Conservation (phyloP, 2,329 filamentous ascomycete species). For the Aspergillus hortae region DNA sequence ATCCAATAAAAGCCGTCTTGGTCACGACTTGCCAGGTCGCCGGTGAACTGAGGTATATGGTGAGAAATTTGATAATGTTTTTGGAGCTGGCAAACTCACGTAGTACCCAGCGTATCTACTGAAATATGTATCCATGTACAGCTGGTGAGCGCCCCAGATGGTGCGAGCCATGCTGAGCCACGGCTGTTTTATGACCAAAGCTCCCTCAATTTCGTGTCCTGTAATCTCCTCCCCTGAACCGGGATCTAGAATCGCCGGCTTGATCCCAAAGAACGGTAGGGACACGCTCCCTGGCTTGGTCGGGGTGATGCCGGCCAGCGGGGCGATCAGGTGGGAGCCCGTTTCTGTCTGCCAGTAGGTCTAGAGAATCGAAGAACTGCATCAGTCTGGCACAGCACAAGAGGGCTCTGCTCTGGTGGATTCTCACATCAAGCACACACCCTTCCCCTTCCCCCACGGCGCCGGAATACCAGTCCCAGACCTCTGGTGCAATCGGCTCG, state of each 20-base stretch:
- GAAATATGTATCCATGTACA: conserved; percentile 94
- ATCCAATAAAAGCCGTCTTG: conserved; percentile 99
- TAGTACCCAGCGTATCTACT: conserved; percentile 93
- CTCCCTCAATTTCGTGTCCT: not conserved
- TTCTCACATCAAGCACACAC: conserved; percentile 68
- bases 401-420: no score
- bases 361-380: no score
- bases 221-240: conserved; percentile 62
- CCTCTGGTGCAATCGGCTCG: conserved; percentile 89
- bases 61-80: no score
- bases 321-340: conserved; percentile 86
- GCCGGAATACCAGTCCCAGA: conserved; percentile 98
- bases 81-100: conserved; percentile 51
- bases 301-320: conserved; percentile 81
- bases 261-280: conserved; percentile 91
- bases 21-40: conserved; percentile 83
- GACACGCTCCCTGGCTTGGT: conserved; percentile 92
- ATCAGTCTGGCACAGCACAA: no score
- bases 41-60: conserved; percentile 31
- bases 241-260: conserved; percentile 90
- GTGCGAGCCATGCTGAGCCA: conserved; percentile 97
- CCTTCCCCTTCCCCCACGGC: conserved; percentile 82
- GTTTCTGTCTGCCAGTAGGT: conserved; percentile 99
- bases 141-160: conserved; percentile 89
- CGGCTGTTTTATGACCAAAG: conserved; percentile 74